A percentile compares a stretch with the other conserved stretches of the same genome.
These are phyloP conservation scores for Eimeria necatrix DNA, from an alignment of 169 alveolate species.

Conservation along the genomic window DNA sequence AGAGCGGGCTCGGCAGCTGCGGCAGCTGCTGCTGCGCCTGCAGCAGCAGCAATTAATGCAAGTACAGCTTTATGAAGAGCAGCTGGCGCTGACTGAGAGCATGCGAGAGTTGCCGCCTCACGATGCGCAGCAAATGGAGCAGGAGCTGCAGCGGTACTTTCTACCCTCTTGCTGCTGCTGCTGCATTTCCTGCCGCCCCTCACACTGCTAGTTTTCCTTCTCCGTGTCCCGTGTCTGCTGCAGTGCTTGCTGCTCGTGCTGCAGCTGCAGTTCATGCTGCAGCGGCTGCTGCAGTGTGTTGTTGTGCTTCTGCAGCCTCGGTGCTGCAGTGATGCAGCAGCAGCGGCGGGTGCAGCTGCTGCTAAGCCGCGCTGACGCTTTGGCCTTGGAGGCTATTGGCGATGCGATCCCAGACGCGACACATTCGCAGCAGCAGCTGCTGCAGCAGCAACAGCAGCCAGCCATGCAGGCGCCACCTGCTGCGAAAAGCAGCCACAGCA, in stretches of 20 bases:
- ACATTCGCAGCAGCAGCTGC: constrained; percentile 7
- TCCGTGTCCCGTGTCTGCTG: background rate
- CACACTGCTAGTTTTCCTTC: background rate
- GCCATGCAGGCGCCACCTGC: constrained; percentile 17
- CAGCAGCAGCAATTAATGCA: constrained; percentile 58
- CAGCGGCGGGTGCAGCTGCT: constrained; percentile 38
- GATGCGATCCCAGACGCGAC: background rate
- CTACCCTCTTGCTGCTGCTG: constrained; percentile 37
- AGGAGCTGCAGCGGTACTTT: constrained; percentile 36
- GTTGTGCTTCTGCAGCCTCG: constrained; percentile 15
- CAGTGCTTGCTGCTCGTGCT: background rate
- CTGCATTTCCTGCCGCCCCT: background rate
- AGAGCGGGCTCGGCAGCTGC: constrained; percentile 44
- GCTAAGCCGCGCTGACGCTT: constrained; percentile 27
- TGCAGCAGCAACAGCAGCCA: constrained; percentile 9
- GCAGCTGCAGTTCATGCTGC: background rate
- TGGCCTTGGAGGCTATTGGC: constrained; percentile 17
- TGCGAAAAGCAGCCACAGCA: background rate
- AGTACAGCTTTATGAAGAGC: constrained; percentile 52
- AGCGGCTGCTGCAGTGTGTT: constrained; percentile 14
- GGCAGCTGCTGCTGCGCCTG: constrained; percentile 49
- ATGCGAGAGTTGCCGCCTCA: background rate
- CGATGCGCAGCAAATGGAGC: background rate
- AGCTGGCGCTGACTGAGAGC: constrained; percentile 13
- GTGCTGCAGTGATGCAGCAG: constrained; percentile 53